Percentiles rank a stretch among this genome's conserved stretches.
phyloP scores from a whole-genome alignment of 345 rosid species.

The Lumnitzera racemosa region DNA sequence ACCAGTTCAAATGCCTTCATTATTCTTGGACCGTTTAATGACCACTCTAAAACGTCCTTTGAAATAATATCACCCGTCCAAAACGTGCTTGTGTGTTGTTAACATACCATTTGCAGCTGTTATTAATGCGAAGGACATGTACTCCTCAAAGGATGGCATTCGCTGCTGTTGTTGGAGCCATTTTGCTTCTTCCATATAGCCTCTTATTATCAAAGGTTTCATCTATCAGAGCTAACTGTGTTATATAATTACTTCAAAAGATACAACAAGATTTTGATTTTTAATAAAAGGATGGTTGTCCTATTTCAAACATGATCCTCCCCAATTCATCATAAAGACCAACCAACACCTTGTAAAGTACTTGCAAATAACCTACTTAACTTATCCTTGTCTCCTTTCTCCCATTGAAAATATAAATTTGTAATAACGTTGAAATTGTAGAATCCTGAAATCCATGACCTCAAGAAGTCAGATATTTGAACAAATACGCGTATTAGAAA shows the following conservation, averaged over 20 bases:
- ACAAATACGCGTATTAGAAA: no score
- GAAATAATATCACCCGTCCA: constrained; percentile 9
- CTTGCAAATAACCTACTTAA: no score
- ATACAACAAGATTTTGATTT: no score
- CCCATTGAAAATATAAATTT: no score
- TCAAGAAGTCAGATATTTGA: no score
- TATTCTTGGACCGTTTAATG: constrained; percentile 1
- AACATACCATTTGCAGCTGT: background rate
- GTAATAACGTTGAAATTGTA: no score
- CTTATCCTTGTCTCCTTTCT: no score
- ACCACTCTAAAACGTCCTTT: constrained; percentile 13
- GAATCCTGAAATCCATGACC: no score
- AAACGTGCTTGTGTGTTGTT: constrained; percentile 4
- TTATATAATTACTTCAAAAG: background rate
- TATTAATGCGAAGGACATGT: constrained; percentile 12
- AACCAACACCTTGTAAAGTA: no score
- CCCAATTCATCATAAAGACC: no score
- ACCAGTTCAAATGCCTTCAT: background rate
- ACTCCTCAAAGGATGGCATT: constrained; percentile 23
- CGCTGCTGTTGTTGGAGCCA: constrained; percentile 11
- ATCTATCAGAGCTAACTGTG: constrained; percentile 8
- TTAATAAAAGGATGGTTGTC: no score
- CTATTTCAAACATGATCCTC: no score
- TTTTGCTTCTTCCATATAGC: constrained; percentile 7
- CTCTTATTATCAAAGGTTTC: constrained; percentile 1